Base-by-base conservation (phyloP, 2,329 filamentous ascomycete genomes). In the Neonectria punicea region DNA sequence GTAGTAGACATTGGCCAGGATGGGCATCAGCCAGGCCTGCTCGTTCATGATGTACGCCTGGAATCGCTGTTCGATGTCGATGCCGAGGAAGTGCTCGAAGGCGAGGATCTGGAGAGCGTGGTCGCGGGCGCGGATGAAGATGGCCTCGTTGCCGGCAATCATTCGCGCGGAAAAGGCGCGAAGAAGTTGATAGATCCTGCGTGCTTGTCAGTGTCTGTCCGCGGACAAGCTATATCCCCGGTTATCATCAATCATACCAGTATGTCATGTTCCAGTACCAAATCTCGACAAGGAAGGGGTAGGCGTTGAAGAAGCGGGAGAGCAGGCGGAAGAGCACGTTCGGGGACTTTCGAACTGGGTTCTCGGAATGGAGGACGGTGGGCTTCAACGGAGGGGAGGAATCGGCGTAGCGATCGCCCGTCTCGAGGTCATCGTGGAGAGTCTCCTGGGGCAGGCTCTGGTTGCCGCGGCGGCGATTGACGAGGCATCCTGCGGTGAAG, bases 1-100 rank as follows among this genome's bases (percentile, higher is more conserved):
- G 70, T 82, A 80, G 72, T 84, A 85, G 43, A 85, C 75, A 30
- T 74, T 76, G 39, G 80, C 80, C 20, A 84, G 74, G 51, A 80
- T 53, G 9, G 74, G 66, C 77, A 82, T 82, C 18, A 83, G 70
- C 75, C 75, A 76, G 3, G 79, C 71, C 0, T 70, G 61, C 13
- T 77, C 62, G n/a, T 70, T 70, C 41, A 84, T 77, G 13, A 84
- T 73, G 61, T 77, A 80, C 7, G 67, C 68, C 54, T 85, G 83
- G 44, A 83, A 69, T 11, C 68, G 67, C 11, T 79, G 75, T 56
- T 85, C 83, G 60, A 83, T 66, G 53, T 79, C 78, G 43, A 84
- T 68, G 41, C 78, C 76, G 3, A 84, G 67, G 3, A 49, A 34
- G 4, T 73, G 59, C 65, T 85, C 83, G 10, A 82, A 41, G 10